Evolutionary conservation across 306 rosid genomes (phyloP).

Genomic region (Vigna trinervia): DNA sequence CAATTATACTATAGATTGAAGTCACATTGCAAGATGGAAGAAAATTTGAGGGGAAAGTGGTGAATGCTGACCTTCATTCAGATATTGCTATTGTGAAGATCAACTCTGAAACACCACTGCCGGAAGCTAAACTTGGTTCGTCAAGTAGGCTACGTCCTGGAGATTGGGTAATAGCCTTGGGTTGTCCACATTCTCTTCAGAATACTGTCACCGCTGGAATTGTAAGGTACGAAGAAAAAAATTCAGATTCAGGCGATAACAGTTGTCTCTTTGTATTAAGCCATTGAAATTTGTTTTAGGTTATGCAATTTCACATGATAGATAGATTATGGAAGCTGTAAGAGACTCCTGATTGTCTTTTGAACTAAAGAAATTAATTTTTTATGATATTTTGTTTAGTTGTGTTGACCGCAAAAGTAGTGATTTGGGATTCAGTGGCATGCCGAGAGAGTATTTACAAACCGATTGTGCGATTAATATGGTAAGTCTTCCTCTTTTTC

Average conservation of each 20-base stretch:
- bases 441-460: slow-evolving; percentile 78
- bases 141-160: slow-evolving; percentile 89
- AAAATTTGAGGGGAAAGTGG: slow-evolving; percentile 77
- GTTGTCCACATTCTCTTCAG: slow-evolving; percentile 91
- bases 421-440: slow-evolving; percentile 88
- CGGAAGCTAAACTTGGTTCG: slow-evolving; percentile 80
- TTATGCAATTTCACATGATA: slow-evolving; percentile 13
- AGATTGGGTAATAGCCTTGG: slow-evolving; percentile 89
- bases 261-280: background rate
- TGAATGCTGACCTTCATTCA: slow-evolving; percentile 83
- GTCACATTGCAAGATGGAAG: slow-evolving; percentile 93
- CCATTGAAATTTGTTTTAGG: background rate
- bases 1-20: slow-evolving; percentile 61
- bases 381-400: slow-evolving; percentile 48
- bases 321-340: slow-evolving; percentile 31
- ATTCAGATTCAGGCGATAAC: background rate
- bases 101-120: slow-evolving; percentile 81
- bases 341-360: slow-evolving; percentile 17
- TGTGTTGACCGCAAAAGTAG: slow-evolving; percentile 93
- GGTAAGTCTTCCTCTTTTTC: slow-evolving; percentile 52
- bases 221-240: slow-evolving; percentile 64
- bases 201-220: slow-evolving; percentile 95
- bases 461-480: slow-evolving; percentile 81
- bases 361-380: background rate
- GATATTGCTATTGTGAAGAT: slow-evolving; percentile 90